phyloP scores from a whole-genome alignment of 2,329 filamentous ascomycete genomes.

The Penicillium sp. region DNA sequence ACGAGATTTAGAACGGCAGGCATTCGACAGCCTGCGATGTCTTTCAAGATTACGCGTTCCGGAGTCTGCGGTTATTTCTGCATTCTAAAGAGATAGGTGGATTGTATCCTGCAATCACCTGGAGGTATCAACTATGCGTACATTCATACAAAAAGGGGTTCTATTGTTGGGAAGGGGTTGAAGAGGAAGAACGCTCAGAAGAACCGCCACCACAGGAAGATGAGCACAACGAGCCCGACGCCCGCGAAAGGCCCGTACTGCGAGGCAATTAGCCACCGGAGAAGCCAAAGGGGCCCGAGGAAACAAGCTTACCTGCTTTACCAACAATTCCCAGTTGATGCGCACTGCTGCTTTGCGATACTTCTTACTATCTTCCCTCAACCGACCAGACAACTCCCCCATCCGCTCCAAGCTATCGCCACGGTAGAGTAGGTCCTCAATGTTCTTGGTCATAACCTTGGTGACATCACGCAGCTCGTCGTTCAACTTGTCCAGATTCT shows the following conservation, averaged over 20 bases:
- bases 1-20: constrained; percentile 67
- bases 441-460: constrained; percentile 99
- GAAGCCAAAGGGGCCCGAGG: not conserved
- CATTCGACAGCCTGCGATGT: not conserved
- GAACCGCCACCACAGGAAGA: constrained; percentile 93
- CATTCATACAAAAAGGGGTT: constrained; percentile 32
- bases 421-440: constrained; percentile 93
- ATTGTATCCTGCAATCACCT: constrained; percentile 36
- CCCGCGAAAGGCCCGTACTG: constrained; percentile 86
- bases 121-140: constrained; percentile 40
- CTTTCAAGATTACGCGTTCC: not conserved
- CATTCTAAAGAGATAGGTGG: constrained; percentile 19
- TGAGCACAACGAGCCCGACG: constrained; percentile 75
- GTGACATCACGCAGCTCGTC: constrained; percentile 97
- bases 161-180: constrained; percentile 8
- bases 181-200: constrained; percentile 57
- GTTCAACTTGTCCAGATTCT: constrained; percentile 93
- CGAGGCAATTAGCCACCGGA: constrained; percentile 25
- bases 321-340: constrained; percentile 96
- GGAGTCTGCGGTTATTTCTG: constrained; percentile 7
- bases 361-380: constrained; percentile 92
- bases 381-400: constrained; percentile 86
- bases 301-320: constrained; percentile 70
- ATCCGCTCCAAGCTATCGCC: constrained; percentile 94
- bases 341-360: constrained; percentile 88